Evolutionary conservation across 805 yeast genomes (phyloP), one percentile per base, ranked within the genome.

Genomic region (Kurtzmaniella fragi): DNA sequence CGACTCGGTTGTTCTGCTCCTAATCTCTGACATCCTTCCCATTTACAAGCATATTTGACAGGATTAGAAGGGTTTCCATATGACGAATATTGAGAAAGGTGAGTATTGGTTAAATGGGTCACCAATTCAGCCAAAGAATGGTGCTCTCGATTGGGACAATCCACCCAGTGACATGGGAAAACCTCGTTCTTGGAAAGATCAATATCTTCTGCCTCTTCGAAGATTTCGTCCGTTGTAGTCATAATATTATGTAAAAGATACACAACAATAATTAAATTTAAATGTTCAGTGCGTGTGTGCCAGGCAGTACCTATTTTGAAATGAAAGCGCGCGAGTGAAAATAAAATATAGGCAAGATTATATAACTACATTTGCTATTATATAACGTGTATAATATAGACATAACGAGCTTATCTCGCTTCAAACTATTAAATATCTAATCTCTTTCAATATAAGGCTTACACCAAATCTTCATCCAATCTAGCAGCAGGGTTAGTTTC

Each of bases 401-500:
- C 25, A 20, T 20, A 20, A 20, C 25, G 25, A 20, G 13, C 20
- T 31, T 13, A 13, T 6, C 17, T 20, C 25, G 25, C 25, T 20
- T 20, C 25, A 20, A 20, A 20, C 7, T 20, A 20, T 23, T 32
- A 37, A 20, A 33, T 23, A 15, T 28, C 37, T 13, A 17, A 17
- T 34, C 17, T 41, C 23, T 32, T 12, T 9, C 13, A 16, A 32
- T n/a, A 32, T 25, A 32, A 28, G n/a, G 25, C 25, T 29, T 52
- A 57, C 30, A 64, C 68, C 53, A 67, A 61, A 41, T 57, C 64
- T 43, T 68, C 73, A 51, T 95, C 99, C 56, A 93, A 74, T 70
- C 99, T 84, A 41, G 97, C 98, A 45, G 99, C 99, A 34, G 99
- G 96, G 61, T 93, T 95, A 42, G 80, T 80, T 70, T 93, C 97